Evolutionary conservation across 2,329 filamentous ascomycete species (phyloP).

Genomic region (Monilinia laxa): DNA sequence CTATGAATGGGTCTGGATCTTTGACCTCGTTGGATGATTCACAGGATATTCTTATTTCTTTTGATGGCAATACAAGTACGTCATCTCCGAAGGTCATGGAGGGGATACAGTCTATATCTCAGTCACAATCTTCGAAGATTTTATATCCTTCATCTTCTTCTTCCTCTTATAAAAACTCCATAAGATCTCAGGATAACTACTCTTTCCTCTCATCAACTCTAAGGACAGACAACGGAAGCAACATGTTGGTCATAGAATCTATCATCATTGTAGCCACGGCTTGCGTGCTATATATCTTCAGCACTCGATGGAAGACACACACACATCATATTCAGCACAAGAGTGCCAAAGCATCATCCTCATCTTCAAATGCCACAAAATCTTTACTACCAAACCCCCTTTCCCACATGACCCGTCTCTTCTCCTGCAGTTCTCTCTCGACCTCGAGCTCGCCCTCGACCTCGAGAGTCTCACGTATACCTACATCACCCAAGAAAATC

Average conservation of each 20-base stretch:
- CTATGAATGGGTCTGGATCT: slow-evolving; percentile 4
- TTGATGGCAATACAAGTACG: neutral
- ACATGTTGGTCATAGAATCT: slow-evolving; percentile 18
- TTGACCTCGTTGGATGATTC: neutral
- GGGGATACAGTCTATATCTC: neutral
- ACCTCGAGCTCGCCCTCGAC: no score
- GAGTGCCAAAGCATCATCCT: slow-evolving; percentile 1
- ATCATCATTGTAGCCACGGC: slow-evolving; percentile 8
- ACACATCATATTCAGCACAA: neutral
- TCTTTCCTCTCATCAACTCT: neutral
- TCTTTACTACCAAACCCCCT: slow-evolving; percentile 1
- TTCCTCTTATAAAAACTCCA: neutral
- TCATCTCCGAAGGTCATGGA: neutral
- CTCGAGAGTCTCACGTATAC: neutral
- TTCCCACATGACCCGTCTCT: neutral
- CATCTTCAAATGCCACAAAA: neutral
- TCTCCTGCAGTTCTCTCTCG: slow-evolving; percentile 5
- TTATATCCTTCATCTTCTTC: neutral
- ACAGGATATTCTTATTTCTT: neutral
- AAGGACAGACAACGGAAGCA: slow-evolving; percentile 4
- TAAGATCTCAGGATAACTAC: neutral
- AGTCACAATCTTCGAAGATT: neutral
- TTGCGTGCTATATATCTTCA: slow-evolving; percentile 18
- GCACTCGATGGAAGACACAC: neutral
- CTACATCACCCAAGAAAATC: neutral